Evolutionary conservation across 2,329 filamentous ascomycete genomes (phyloP).

Genomic region (Pseudogymnoascus destructans): DNA sequence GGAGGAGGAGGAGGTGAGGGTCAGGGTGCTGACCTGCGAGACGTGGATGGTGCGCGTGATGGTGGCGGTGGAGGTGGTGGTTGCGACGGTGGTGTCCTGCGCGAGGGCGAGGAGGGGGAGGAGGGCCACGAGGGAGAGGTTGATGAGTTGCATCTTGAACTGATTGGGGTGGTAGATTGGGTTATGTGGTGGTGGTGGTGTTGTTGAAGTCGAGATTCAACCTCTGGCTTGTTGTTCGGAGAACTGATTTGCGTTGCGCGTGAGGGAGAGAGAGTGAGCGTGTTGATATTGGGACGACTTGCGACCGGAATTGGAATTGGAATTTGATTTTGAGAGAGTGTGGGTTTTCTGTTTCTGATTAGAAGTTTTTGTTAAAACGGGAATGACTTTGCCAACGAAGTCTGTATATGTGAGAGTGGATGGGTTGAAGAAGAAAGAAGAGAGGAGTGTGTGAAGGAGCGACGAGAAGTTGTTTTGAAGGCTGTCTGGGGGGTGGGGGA

Average conservation of each 20-base stretch:
- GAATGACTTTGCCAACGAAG: constrained; percentile 8
- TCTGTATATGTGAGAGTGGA: constrained; percentile 2
- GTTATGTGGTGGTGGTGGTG: neutral
- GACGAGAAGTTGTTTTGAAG: neutral
- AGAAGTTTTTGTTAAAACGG: neutral
- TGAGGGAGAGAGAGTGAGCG: neutral
- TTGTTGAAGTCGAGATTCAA: neutral
- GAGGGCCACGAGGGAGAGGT: neutral
- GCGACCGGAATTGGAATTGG: neutral
- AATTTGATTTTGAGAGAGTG: neutral
- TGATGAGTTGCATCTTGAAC: neutral
- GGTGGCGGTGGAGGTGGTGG: constrained; percentile 6
- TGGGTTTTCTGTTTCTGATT: constrained; percentile 1
- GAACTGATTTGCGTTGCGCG: neutral
- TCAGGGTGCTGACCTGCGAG: neutral
- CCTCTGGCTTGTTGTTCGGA: neutral
- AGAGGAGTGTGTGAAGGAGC: neutral
- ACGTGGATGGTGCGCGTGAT: neutral
- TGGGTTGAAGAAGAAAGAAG: neutral
- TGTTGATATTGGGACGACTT: neutral
- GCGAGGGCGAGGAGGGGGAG: constrained; percentile 3
- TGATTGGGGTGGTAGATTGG: neutral
- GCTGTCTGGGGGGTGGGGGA: neutral
- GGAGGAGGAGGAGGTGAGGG: neutral
- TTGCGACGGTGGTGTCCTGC: neutral